Evolutionary conservation across 31 red algal species (phyloP).

Genomic region (Asparagopsis taxiformis): DNA sequence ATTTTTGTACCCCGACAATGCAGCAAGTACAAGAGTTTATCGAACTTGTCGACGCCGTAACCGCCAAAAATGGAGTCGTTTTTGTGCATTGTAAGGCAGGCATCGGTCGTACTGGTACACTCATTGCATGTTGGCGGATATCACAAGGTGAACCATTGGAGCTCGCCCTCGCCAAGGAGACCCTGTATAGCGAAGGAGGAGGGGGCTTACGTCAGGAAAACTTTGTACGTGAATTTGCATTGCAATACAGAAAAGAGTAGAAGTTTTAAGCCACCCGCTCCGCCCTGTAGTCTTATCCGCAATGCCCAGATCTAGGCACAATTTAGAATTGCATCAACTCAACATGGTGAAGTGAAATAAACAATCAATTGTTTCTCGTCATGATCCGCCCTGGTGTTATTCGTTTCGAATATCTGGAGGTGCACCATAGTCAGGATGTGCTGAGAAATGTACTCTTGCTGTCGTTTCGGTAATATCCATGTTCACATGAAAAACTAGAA

Average conservation of each 20-base stretch:
- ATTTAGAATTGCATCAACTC: too few relatives aligned
- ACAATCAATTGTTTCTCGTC: too few relatives aligned
- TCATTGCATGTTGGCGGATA: constrained; percentile 79
- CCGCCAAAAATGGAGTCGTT: constrained; percentile 16
- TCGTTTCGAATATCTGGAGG: too few relatives aligned
- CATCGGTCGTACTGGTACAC: constrained; percentile 75
- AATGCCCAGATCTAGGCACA: too few relatives aligned
- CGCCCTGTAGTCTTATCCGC: too few relatives aligned
- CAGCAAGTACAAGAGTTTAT: constrained; percentile 65
- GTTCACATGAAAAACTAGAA: constrained; percentile 37
- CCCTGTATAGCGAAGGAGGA: constrained; percentile 56
- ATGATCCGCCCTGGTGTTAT: too few relatives aligned
- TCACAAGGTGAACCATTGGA: constrained; percentile 58
- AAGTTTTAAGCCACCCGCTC: too few relatives aligned
- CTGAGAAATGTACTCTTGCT: constrained; percentile 33
- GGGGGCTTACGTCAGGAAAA: constrained; percentile 69
- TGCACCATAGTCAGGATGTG: constrained; percentile 25
- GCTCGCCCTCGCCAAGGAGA: constrained; percentile 45
- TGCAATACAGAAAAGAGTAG: background rate
- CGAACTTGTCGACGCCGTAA: constrained; percentile 26
- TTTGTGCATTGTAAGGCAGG: constrained; percentile 82
- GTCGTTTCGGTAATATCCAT: constrained; percentile 32
- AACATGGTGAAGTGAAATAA: too few relatives aligned
- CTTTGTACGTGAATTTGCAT: constrained; percentile 68
- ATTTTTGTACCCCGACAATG: constrained; percentile 61